phyloP scores from a whole-genome alignment of 306 rosid genomes.

The Gillenia trifoliata region DNA sequence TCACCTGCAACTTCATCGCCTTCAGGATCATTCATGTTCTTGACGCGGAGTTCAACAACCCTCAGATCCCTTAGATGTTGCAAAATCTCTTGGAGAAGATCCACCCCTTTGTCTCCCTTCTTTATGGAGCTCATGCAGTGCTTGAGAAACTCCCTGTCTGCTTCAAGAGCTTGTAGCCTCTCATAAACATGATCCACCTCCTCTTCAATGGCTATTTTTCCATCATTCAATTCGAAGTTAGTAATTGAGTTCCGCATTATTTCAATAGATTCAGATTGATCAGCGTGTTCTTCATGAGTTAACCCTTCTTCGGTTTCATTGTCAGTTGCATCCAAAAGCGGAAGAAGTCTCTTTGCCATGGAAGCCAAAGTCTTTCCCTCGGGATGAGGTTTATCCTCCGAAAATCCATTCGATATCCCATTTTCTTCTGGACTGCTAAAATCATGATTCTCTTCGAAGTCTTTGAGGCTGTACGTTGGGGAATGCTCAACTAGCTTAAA shows the following conservation, averaged over 20 bases:
- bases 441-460: conserved; percentile 23
- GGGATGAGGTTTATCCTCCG: conserved; percentile 25
- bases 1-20: conserved; percentile 21
- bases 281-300: conserved; percentile 17
- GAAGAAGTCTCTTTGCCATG: conserved; percentile 65
- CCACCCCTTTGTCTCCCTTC: conserved; percentile 63
- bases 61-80: conserved; percentile 67
- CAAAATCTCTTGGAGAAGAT: conserved; percentile 68
- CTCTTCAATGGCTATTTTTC: conserved; percentile 47
- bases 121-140: conserved; percentile 61
- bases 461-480: conserved; percentile 14
- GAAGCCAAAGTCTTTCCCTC: conserved; percentile 35
- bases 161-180: conserved; percentile 71
- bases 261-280: conserved; percentile 24
- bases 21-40: conserved; percentile 28
- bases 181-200: conserved; percentile 78
- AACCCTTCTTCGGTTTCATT: conserved; percentile 34
- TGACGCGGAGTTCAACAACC: conserved; percentile 44
- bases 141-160: conserved; percentile 61
- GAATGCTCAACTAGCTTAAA: conserved; percentile 13
- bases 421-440: conserved; percentile 41
- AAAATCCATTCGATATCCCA: conserved; percentile 14
- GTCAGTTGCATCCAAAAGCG: conserved; percentile 55
- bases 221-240: conserved; percentile 27
- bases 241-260: conserved; percentile 23